Conservation (phyloP, 352 stramenopile species). For the Globisporangium cylindrosporum region DNA sequence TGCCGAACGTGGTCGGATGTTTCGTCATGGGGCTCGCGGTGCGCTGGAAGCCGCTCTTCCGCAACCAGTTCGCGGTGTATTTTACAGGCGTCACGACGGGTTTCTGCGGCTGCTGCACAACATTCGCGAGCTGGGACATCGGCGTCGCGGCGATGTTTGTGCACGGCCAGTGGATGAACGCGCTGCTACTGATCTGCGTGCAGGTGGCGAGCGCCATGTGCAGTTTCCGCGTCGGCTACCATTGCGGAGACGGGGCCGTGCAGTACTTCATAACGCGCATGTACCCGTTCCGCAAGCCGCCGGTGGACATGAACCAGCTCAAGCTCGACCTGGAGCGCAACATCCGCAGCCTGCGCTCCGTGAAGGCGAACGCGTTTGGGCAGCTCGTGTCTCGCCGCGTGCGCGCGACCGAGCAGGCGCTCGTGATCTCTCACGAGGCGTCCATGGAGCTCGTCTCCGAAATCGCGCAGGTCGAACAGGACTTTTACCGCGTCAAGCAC, state of each 20-base stretch:
- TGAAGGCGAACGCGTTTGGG: conserved; percentile 46
- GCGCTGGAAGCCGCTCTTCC: conserved; percentile 41
- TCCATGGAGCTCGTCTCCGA: conserved; percentile 44
- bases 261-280: conserved; percentile 37
- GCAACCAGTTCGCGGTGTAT: conserved; percentile 42
- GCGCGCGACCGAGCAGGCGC: conserved; percentile 38
- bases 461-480: conserved; percentile 46
- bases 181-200: conserved; percentile 42
- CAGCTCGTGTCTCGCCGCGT: conserved; percentile 41
- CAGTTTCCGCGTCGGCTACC: conserved; percentile 42
- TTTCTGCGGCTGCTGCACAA: conserved; percentile 68
- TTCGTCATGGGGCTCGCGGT: conserved; percentile 62
- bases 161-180: conserved; percentile 43
- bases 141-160: conserved; percentile 47
- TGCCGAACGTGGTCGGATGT: conserved; percentile 57
- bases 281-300: conserved; percentile 50
- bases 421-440: conserved; percentile 35
- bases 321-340: conserved; percentile 51
- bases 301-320: conserved; percentile 43
- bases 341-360: conserved; percentile 37
- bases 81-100: conserved; percentile 59
- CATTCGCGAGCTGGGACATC: conserved; percentile 62
- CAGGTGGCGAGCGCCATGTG: conserved; percentile 43
- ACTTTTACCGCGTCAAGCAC: conserved; percentile 37
- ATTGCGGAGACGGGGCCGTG: conserved; percentile 40